Percentiles rank a stretch among this genome's conserved stretches.
phyloP scores from a whole-genome alignment of 164 flowering plant species.

The Tetracentron sinense region DNA sequence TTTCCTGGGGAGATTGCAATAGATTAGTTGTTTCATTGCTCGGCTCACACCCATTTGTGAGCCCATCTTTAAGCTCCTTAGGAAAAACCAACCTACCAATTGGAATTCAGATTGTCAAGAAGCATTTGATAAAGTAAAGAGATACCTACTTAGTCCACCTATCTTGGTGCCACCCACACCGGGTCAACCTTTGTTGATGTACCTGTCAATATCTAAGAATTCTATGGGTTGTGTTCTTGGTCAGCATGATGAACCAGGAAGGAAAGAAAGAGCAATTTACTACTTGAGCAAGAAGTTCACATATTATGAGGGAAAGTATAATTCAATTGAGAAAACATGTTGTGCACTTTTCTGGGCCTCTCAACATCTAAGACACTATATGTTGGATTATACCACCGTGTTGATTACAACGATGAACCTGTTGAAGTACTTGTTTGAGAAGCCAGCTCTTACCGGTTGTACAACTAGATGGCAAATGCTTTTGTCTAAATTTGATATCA shows the following conservation, averaged over 20 bases:
- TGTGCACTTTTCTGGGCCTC: neutral
- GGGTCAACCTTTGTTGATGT: neutral
- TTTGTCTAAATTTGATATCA: neutral
- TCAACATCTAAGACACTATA: neutral
- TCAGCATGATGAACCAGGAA: neutral
- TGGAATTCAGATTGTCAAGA: neutral
- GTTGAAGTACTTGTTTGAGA: neutral
- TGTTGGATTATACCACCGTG: neutral
- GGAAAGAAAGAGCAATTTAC: slow-evolving; percentile 6
- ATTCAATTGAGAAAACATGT: neutral
- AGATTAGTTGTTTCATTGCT: neutral
- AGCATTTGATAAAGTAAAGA: slow-evolving; percentile 4
- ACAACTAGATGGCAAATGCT: neutral
- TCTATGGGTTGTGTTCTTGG: neutral
- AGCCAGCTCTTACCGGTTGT: neutral
- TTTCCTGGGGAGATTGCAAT: neutral
- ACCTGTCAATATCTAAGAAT: neutral
- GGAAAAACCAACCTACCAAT: neutral
- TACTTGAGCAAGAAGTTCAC: neutral
- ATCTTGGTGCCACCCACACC: neutral
- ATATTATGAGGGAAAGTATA: neutral
- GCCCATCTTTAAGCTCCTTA: neutral
- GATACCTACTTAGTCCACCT: neutral
- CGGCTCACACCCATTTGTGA: neutral
- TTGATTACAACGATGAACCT: neutral